Percentiles rank a stretch among this genome's conserved stretches.
These are phyloP conservation scores for Alternaria sp. DNA, from an alignment of 2,329 filamentous ascomycete genomes.

Conservation along the genomic window DNA sequence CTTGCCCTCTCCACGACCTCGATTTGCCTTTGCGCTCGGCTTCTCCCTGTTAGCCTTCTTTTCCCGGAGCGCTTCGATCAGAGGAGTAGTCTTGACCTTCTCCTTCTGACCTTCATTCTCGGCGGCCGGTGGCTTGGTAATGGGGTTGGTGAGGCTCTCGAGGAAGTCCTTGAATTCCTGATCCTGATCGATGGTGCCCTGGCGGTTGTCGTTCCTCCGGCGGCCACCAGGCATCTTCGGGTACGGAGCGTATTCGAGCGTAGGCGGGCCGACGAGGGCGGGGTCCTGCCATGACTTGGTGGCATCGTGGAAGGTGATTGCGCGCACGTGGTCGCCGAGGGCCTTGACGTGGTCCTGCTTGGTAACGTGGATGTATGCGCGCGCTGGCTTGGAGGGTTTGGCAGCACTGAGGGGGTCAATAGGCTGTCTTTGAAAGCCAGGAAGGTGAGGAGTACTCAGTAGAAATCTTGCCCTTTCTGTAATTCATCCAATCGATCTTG, in stretches of 20 bases:
- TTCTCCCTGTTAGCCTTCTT: constrained; percentile 81
- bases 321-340: constrained; percentile 74
- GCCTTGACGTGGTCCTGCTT: constrained; percentile 70
- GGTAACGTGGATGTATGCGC: constrained; percentile 83
- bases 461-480: constrained; percentile 75
- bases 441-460: constrained; percentile 68
- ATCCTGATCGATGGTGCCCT: constrained; percentile 96
- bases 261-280: constrained; percentile 77
- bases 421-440: neutral
- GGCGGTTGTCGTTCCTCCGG: constrained; percentile 78
- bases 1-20: constrained; percentile 66
- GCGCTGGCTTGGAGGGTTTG: constrained; percentile 80
- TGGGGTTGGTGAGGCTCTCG: constrained; percentile 79
- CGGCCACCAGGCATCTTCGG: constrained; percentile 80
- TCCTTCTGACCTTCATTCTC: constrained; percentile 62
- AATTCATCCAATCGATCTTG: constrained; percentile 84
- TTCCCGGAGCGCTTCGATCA: constrained; percentile 88
- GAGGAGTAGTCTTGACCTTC: constrained; percentile 80
- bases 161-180: constrained; percentile 94
- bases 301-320: constrained; percentile 77
- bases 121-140: constrained; percentile 60
- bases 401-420: constrained; percentile 52
- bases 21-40: constrained; percentile 60
- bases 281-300: constrained; percentile 75
- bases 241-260: constrained; percentile 81